Evolutionary conservation across 345 rosid genomes (phyloP).

Genomic region (Barbarea vulgaris): DNA sequence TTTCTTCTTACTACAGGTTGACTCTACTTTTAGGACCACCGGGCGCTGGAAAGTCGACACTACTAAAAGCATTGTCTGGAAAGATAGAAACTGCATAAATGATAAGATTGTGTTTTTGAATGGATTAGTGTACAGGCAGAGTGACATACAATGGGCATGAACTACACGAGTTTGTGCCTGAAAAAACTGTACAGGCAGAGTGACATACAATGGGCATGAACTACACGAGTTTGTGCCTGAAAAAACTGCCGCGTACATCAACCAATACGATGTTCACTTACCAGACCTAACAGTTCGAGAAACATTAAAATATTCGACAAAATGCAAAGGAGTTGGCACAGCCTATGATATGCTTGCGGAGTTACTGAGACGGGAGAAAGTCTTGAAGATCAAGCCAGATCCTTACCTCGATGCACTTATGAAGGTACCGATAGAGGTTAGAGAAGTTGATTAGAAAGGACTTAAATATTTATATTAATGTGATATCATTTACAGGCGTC

Average conservation of each 20-base stretch:
- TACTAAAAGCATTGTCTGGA: no score
- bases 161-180: constrained; percentile 64
- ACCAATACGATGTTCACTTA: constrained; percentile 68
- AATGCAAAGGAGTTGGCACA: constrained; percentile 76
- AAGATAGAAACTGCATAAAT: no score
- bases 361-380: constrained; percentile 78
- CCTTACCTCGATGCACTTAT: constrained; percentile 80
- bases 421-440: constrained; percentile 59
- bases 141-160: constrained; percentile 66
- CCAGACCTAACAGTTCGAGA: constrained; percentile 74
- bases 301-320: constrained; percentile 76
- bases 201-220: constrained; percentile 63
- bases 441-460: background rate
- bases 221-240: constrained; percentile 68
- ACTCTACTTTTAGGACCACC: no score
- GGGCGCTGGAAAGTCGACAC: no score
- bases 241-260: constrained; percentile 66
- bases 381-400: constrained; percentile 66
- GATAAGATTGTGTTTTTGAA: background rate
- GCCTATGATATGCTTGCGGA: constrained; percentile 72
- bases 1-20: no score
- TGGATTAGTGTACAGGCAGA: constrained; percentile 51
- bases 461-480: background rate
- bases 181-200: constrained; percentile 58
- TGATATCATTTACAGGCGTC: constrained; percentile 48